Percentiles rank a stretch among this genome's conserved stretches.
Conservation (phyloP, 805 yeast genomes). For the Metschnikowia dekortorum region DNA sequence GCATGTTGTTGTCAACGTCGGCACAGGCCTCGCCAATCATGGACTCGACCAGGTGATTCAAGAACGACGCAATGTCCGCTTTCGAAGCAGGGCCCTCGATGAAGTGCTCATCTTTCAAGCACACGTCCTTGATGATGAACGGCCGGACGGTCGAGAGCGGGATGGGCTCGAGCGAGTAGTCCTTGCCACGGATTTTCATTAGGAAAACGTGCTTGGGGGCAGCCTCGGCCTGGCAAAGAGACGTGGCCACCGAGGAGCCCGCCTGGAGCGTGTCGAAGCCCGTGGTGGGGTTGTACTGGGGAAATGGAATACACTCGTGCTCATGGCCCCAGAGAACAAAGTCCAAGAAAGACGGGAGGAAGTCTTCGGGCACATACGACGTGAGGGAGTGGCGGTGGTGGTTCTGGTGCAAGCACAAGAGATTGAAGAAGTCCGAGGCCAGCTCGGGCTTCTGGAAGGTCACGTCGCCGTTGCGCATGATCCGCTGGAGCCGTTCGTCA, state of each 20-base stretch:
- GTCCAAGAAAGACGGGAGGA: conserved; percentile 77
- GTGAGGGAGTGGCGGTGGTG: conserved; percentile 78
- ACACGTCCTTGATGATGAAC: conserved; percentile 66
- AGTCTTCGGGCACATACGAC: conserved; percentile 77
- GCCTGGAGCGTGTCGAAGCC: conserved; percentile 83
- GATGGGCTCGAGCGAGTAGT: conserved; percentile 56
- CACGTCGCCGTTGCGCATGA: conserved; percentile 77
- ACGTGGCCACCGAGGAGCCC: conserved; percentile 92
- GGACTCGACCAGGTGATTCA: conserved; percentile 60
- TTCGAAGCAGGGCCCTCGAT: conserved; percentile 58
- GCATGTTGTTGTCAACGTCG: conserved; percentile 5
- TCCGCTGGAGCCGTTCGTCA: conserved; percentile 80
- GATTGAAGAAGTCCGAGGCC: conserved; percentile 71
- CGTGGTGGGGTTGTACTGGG: conserved; percentile 52
- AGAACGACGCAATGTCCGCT: conserved; percentile 54
- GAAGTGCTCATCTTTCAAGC: conserved; percentile 49
- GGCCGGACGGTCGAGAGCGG: conserved; percentile 74
- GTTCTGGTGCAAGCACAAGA: conserved; percentile 89
- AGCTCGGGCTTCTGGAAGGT: conserved; percentile 68
- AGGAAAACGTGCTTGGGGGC: conserved; percentile 71
- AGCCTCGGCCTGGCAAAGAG: conserved; percentile 81
- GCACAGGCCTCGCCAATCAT: conserved; percentile 54
- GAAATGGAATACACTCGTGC: conserved; percentile 82
- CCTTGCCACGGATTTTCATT: conserved; percentile 55
- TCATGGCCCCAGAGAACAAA: conserved; percentile 97